phyloP scores from a whole-genome alignment of 2,329 filamentous ascomycete species.

The Stachybotrys elegans region DNA sequence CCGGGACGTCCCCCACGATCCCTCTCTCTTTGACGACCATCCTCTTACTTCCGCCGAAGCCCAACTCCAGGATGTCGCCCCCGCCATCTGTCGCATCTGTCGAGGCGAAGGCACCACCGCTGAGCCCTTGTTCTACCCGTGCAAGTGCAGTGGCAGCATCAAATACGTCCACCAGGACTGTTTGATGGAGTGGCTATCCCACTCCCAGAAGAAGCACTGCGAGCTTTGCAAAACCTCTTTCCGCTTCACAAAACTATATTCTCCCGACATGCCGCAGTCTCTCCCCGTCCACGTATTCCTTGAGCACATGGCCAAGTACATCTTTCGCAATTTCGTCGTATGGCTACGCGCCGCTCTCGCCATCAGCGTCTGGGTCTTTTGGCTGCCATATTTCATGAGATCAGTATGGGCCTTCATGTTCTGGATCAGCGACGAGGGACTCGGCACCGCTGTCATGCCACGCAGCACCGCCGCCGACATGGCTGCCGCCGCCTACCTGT shows the following conservation, averaged over 20 bases:
- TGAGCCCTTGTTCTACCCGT: slow-evolving; percentile 92
- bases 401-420: slow-evolving; percentile 91
- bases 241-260: slow-evolving; percentile 96
- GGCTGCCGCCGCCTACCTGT: slow-evolving; percentile 23
- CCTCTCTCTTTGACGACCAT: slow-evolving; percentile 18
- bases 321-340: slow-evolving; percentile 64
- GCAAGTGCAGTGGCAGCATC: slow-evolving; percentile 98
- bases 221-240: slow-evolving; percentile 99
- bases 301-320: slow-evolving; percentile 70
- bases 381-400: slow-evolving; percentile 86
- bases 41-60: slow-evolving; percentile 11
- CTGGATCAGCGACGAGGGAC: slow-evolving; percentile 81
- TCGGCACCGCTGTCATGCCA: slow-evolving; percentile 31
- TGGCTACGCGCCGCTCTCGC: slow-evolving; percentile 79
- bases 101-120: slow-evolving; percentile 76
- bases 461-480: slow-evolving; percentile 17
- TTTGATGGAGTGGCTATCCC: slow-evolving; percentile 96
- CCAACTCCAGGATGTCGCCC: slow-evolving; percentile 28
- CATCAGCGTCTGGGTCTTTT: slow-evolving; percentile 78
- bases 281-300: slow-evolving; percentile 79
- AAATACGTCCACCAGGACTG: slow-evolving; percentile 98
- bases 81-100: slow-evolving; percentile 95
- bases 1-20: slow-evolving; percentile 17
- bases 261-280: slow-evolving; percentile 83
- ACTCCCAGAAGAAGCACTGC: slow-evolving; percentile 99